phyloP scores from a whole-genome alignment of 371 early-diverging fungal species.

The Mucor indicus region DNA sequence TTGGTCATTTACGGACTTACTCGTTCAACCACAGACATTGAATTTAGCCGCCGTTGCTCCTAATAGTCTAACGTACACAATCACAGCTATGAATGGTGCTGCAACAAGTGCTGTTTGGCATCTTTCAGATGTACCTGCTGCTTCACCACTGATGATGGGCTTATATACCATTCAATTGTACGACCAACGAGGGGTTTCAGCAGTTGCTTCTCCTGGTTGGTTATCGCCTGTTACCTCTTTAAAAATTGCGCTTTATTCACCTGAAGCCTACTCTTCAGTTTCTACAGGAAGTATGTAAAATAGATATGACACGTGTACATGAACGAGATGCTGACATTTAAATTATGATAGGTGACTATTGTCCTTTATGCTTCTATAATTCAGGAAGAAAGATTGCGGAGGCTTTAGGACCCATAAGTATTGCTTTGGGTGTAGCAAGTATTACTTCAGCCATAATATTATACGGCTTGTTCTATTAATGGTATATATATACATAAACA shows the following conservation, averaged over 20 bases:
- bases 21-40: constrained; percentile 39
- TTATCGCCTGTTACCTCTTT: constrained; percentile 28
- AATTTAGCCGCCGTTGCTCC: constrained; percentile 47
- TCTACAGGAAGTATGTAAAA: constrained; percentile 22
- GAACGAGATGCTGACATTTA: neutral
- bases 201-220: constrained; percentile 36
- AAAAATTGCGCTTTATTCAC: constrained; percentile 42
- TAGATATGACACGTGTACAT: neutral
- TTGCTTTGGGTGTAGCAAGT: constrained; percentile 37
- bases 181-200: constrained; percentile 46
- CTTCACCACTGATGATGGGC: constrained; percentile 43
- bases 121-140: constrained; percentile 32
- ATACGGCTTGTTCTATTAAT: constrained; percentile 25
- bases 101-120: constrained; percentile 49
- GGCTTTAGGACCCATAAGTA: constrained; percentile 23
- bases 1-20: constrained; percentile 38
- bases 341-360: constrained; percentile 25
- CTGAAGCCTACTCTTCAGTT: constrained; percentile 27
- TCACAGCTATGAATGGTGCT: constrained; percentile 29
- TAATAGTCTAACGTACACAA: constrained; percentile 37
- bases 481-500: too few species aligned
- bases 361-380: constrained; percentile 45
- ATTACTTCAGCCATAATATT: constrained; percentile 34
- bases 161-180: constrained; percentile 42
- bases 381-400: constrained; percentile 24